phyloP scores from a whole-genome alignment of 768 basidiomycete species.

The Cantharellus cinnabarinus region DNA sequence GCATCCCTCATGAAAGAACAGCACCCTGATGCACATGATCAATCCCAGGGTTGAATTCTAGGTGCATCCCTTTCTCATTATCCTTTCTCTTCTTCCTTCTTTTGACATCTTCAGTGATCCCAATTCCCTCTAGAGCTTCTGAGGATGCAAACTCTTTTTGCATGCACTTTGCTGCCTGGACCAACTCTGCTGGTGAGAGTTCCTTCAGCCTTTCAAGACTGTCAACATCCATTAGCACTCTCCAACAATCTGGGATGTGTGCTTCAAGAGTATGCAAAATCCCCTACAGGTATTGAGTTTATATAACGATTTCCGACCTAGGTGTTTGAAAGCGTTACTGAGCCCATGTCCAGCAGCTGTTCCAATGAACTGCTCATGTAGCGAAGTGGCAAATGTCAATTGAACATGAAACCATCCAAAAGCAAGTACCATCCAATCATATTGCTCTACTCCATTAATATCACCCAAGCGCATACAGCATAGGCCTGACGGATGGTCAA shows the following conservation, averaged over 20 bases:
- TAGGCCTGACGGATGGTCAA: not conserved
- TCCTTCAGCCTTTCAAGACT: not conserved
- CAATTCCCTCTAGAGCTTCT: not conserved
- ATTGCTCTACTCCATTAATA: not conserved
- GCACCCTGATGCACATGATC: too few relatives aligned
- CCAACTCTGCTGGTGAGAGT: not conserved
- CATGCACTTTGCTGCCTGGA: not conserved
- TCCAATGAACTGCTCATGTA: not conserved
- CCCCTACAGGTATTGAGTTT: not conserved
- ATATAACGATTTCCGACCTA: not conserved
- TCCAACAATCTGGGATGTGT: not conserved
- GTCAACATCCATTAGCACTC: not conserved
- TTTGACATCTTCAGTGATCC: too few relatives aligned
- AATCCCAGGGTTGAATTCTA: not conserved
- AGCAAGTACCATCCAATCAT: not conserved
- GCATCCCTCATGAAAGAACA: too few relatives aligned
- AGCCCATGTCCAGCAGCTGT: not conserved
- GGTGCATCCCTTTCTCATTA: not conserved
- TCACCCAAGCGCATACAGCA: not conserved
- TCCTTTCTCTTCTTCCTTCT: too few relatives aligned
- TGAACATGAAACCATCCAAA: not conserved
- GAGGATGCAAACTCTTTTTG: not conserved
- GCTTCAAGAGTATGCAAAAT: not conserved
- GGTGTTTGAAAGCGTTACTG: not conserved
- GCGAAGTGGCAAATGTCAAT: not conserved